Evolutionary conservation across 2,329 filamentous ascomycete genomes (phyloP).

Genomic region (Leptographium procerum): DNA sequence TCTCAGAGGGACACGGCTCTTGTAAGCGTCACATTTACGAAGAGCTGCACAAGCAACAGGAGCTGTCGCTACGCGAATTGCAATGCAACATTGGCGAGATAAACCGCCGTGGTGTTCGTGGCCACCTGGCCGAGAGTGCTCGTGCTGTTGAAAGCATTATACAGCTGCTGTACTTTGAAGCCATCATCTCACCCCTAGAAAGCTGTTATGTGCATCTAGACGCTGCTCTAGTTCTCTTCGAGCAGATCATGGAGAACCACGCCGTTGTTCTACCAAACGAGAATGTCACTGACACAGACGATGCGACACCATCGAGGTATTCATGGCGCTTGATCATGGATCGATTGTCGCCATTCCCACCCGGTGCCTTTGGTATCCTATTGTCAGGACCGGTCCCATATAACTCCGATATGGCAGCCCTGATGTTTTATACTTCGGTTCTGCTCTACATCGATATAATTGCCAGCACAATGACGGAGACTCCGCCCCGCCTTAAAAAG

Average conservation of each 20-base stretch:
- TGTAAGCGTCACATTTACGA: slow-evolving; percentile 13
- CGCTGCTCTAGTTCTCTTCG: slow-evolving; percentile 29
- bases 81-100: slow-evolving; percentile 15
- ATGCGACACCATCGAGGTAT: too few relatives aligned
- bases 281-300: too few relatives aligned
- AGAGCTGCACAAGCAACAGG: slow-evolving; percentile 19
- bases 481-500: slow-evolving; percentile 21
- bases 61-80: slow-evolving; percentile 17
- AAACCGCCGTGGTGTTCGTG: slow-evolving; percentile 15
- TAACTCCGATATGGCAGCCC: slow-evolving; percentile 22
- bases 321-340: slow-evolving; percentile 12
- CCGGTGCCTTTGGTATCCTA: background rate
- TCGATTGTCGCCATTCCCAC: slow-evolving; percentile 9
- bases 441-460: slow-evolving; percentile 26
- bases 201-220: slow-evolving; percentile 31
- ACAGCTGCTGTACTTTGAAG: slow-evolving; percentile 31
- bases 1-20: background rate
- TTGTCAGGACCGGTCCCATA: slow-evolving; percentile 10
- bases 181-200: slow-evolving; percentile 20
- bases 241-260: slow-evolving; percentile 20
- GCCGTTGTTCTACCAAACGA: background rate
- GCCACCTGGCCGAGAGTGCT: slow-evolving; percentile 16
- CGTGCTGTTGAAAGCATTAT: slow-evolving; percentile 27
- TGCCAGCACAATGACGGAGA: slow-evolving; percentile 20
- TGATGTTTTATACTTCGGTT: slow-evolving; percentile 21